These are phyloP conservation scores for Pouteria campechiana DNA, from an alignment of 179 eudicot species.

Conservation along the genomic window DNA sequence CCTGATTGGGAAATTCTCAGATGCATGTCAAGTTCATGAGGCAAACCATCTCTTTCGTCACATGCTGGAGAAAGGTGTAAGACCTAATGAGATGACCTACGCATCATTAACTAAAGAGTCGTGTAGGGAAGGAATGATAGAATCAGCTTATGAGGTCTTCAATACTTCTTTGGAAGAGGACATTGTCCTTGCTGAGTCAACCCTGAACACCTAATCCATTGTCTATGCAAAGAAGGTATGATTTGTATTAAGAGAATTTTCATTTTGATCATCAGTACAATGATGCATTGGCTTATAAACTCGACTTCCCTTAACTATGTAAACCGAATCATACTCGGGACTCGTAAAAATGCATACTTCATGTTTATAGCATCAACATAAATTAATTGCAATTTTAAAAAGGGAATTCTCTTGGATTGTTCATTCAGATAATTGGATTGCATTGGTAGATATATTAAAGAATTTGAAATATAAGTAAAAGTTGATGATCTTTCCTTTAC, in stretches of 20 bases:
- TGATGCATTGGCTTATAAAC: neutral
- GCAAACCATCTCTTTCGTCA: constrained; percentile 44
- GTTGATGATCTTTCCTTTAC: too few species aligned
- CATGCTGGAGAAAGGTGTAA: constrained; percentile 55
- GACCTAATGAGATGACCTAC: constrained; percentile 45
- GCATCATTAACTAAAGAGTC: constrained; percentile 47
- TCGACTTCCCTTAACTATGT: neutral
- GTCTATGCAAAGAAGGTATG: constrained; percentile 73
- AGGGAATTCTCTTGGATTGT: too few species aligned
- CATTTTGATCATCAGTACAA: neutral
- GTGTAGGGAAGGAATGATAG: constrained; percentile 39
- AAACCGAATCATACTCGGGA: neutral
- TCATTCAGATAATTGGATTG: too few species aligned
- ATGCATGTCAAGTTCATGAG: constrained; percentile 49
- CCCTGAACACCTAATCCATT: constrained; percentile 31
- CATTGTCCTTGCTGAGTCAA: constrained; percentile 17
- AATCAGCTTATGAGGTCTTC: constrained; percentile 43
- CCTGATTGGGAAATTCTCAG: constrained; percentile 48
- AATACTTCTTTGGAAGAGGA: constrained; percentile 52
- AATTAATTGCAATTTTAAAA: neutral
- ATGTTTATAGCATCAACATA: neutral
- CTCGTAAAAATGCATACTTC: neutral
- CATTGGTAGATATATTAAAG: too few species aligned
- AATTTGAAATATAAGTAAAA: too few species aligned
- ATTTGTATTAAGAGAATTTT: neutral